Evolutionary conservation across 768 basidiomycete genomes (phyloP).

Genomic region (Lactarius psammicola): DNA sequence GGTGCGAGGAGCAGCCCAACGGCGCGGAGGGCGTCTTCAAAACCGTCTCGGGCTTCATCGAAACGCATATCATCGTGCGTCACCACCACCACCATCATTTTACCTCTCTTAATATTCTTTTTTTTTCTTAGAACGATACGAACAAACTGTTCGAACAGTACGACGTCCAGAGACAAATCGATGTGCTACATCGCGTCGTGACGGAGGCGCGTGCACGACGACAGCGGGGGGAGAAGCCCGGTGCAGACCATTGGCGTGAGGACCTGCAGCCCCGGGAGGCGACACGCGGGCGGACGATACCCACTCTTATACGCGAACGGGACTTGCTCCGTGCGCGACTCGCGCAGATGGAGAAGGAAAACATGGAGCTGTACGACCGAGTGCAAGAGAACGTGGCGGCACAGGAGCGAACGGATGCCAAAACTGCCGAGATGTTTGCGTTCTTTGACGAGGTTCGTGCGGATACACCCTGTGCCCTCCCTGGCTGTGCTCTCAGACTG

Average conservation of each 20-base stretch:
- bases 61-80: constrained; percentile 52
- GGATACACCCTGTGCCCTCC: not conserved
- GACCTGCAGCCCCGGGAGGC: constrained; percentile 62
- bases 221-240: constrained; percentile 41
- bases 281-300: constrained; percentile 60
- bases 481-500: constrained; percentile 7
- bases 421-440: constrained; percentile 48
- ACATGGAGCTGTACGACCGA: constrained; percentile 45
- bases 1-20: constrained; percentile 40
- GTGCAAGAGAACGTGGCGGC: constrained; percentile 49
- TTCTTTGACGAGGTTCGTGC: constrained; percentile 53
- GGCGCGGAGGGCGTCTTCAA: constrained; percentile 42
- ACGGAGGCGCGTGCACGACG: constrained; percentile 61
- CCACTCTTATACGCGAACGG: constrained; percentile 49
- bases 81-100: not conserved
- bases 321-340: constrained; percentile 41
- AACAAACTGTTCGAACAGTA: constrained; percentile 70
- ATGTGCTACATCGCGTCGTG: constrained; percentile 66
- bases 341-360: constrained; percentile 63
- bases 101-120: not conserved
- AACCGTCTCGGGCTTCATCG: constrained; percentile 69
- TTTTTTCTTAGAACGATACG: constrained; percentile 50
- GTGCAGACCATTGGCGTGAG: constrained; percentile 63
- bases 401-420: constrained; percentile 47
- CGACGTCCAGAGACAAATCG: constrained; percentile 65